These are phyloP conservation scores for Termitomyces sp. DNA, from an alignment of 768 basidiomycete genomes.

Conservation along the genomic window DNA sequence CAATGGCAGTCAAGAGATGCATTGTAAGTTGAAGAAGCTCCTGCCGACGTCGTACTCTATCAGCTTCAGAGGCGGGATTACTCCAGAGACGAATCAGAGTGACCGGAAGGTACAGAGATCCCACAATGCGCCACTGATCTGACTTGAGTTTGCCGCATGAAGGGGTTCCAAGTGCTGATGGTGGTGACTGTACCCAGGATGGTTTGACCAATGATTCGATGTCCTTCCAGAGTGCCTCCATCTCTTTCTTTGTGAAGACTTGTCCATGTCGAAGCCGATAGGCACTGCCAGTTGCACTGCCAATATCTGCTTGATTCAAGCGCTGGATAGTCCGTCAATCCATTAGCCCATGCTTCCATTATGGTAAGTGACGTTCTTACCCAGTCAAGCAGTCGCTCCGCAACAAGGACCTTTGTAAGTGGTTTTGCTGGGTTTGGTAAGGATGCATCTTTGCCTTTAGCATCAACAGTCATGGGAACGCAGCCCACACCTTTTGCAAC, in stretches of 20 bases:
- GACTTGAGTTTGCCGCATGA: constrained; percentile 24
- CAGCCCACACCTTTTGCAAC: too few species aligned
- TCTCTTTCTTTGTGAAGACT: constrained; percentile 7
- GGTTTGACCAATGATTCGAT: constrained; percentile 19
- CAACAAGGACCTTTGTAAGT: background rate
- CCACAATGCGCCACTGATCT: constrained; percentile 24
- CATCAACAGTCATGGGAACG: too few species aligned
- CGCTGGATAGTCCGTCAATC: too few species aligned
- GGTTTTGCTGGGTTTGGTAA: background rate
- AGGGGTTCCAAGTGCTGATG: constrained; percentile 18
- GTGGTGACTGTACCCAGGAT: constrained; percentile 24
- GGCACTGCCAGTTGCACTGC: too few species aligned
- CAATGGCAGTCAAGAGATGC: constrained; percentile 31
- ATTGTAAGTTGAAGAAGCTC: constrained; percentile 27
- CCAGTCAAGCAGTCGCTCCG: background rate
- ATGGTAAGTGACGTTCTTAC: too few species aligned
- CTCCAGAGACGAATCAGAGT: constrained; percentile 35
- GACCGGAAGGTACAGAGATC: constrained; percentile 27
- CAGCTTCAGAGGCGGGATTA: constrained; percentile 5
- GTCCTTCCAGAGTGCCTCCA: constrained; percentile 6
- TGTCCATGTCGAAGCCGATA: background rate
- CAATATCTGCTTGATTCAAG: too few species aligned
- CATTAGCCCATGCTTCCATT: too few species aligned
- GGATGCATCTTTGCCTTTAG: background rate
- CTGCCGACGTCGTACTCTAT: constrained; percentile 15